Evolutionary conservation across 441 rosid genomes (phyloP).

Genomic region (Populus trichocarpa): DNA sequence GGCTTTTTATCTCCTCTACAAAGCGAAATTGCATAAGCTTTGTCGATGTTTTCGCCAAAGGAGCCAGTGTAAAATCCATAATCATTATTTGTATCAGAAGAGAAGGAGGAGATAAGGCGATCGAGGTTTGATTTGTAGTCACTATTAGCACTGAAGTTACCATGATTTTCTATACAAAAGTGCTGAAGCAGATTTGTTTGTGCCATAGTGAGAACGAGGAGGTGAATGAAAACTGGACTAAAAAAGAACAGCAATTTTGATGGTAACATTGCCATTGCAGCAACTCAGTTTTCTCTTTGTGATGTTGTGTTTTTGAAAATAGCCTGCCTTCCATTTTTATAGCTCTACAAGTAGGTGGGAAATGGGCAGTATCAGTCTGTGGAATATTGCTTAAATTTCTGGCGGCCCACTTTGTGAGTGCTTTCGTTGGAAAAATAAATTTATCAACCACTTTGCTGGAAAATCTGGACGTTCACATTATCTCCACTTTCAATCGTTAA

Average conservation of each 20-base stretch:
- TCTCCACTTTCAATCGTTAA: not conserved
- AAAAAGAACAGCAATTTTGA: not conserved
- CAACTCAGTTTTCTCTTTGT: not conserved
- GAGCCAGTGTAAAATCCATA: conserved; percentile 22
- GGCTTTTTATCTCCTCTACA: conserved; percentile 22
- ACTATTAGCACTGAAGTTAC: conserved; percentile 5
- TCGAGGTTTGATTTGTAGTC: conserved; percentile 18
- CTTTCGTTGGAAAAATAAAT: not conserved
- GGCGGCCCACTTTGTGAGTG: not conserved
- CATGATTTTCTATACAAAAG: not conserved
- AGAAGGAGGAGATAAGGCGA: conserved; percentile 7
- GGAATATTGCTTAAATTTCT: not conserved
- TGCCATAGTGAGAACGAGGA: not conserved
- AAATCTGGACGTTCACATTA: not conserved
- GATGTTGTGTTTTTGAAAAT: not conserved
- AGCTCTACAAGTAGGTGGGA: not conserved
- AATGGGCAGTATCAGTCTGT: not conserved
- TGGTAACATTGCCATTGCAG: not conserved
- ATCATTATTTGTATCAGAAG: not conserved
- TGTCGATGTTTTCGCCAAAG: conserved; percentile 1
- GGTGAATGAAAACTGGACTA: not conserved
- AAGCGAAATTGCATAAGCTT: conserved; percentile 8
- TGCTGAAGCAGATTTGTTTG: not conserved
- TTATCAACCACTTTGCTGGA: not conserved
- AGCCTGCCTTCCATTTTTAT: not conserved